Base-by-base conservation (phyloP, 2,329 filamentous ascomycete species). In the Trichoderma pleuroti region DNA sequence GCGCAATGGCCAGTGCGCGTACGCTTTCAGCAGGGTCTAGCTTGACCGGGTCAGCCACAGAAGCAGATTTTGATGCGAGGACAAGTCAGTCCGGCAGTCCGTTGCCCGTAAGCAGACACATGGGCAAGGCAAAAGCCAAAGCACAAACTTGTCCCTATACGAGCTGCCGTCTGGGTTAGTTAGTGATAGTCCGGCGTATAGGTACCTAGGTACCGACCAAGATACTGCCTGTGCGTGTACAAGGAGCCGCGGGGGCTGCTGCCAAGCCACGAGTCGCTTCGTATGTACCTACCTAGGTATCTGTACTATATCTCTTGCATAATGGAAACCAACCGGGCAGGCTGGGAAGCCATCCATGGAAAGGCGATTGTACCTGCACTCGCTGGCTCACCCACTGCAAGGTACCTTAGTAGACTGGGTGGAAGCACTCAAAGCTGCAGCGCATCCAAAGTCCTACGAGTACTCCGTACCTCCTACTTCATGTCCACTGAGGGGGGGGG, bases 1-100 rank as follows among this genome's bases (percentile, higher is more conserved):
- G 57, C 64, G 52, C 64, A 36, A 52, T 67, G 64, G 64, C 64
- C 64, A 67, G 64, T 67, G 52, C 65, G 60, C 39, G 34, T 49
- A 60, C 65, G 54, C 65, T 49, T 68, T 34, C 46, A 60, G 65
- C 65, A 60, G 54, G 26, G 54, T 24, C 65, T 67, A 46, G 64
- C 64, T 67, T 67, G 52, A 36, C 9, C 66, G 34, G 57, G 67
- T 24, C 21, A 69, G 67, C 56, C 67, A 69, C 34, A 26, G 63
- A 64, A 14, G 21, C 46, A 54, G 24, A 14, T 21, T 18, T 57
- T 57, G 28, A 57, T 57, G 46, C 30, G 63, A 66, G 46, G 8
- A 49, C 54, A 49, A 49, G n/a, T 24, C 46, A 52, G n/a, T 52
- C 46, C n/a, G n/a, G 24, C 46, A 49, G 42, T 49, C 42, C 42